Conservation (phyloP, 164 flowering plant species). For the Aristolochia fimbriata region DNA sequence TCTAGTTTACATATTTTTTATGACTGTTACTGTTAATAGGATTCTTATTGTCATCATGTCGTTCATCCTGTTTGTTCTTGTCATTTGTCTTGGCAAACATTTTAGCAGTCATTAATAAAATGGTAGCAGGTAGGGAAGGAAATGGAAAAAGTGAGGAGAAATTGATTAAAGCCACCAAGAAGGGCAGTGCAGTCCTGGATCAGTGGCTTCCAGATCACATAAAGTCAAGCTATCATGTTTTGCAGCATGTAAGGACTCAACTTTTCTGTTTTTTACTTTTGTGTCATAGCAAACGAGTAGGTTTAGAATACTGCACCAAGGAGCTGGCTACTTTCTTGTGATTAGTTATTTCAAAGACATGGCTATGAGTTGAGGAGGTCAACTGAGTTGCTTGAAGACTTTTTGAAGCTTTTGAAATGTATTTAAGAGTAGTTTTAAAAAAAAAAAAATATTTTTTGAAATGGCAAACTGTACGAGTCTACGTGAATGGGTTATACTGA, state of each 20-base stretch:
- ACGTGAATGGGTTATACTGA: no score
- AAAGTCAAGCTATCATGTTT: slow-evolving; percentile 64
- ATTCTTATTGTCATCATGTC: background rate
- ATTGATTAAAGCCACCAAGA: slow-evolving; percentile 45
- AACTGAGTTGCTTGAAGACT: background rate
- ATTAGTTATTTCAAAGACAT: background rate
- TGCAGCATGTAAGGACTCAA: slow-evolving; percentile 39
- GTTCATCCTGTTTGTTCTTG: background rate
- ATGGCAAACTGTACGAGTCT: no score
- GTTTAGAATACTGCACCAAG: background rate
- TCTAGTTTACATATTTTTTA: no score
- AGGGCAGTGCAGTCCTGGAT: slow-evolving; percentile 80
- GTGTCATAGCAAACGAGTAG: background rate
- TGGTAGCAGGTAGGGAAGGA: slow-evolving; percentile 25
- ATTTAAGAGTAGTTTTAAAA: background rate
- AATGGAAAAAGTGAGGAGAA: slow-evolving; percentile 27
- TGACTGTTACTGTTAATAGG: no score
- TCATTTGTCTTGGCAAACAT: background rate
- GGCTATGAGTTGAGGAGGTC: background rate
- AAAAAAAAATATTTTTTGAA: no score
- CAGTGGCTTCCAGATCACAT: slow-evolving; percentile 73
- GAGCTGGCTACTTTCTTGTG: background rate
- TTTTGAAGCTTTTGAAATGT: background rate
- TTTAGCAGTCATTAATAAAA: background rate
- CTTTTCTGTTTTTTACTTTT: background rate